Evolutionary conservation across 2,329 filamentous ascomycete genomes (phyloP), one percentile per base, ranked within the genome.

Genomic region (Penicillium sclerotiorum): DNA sequence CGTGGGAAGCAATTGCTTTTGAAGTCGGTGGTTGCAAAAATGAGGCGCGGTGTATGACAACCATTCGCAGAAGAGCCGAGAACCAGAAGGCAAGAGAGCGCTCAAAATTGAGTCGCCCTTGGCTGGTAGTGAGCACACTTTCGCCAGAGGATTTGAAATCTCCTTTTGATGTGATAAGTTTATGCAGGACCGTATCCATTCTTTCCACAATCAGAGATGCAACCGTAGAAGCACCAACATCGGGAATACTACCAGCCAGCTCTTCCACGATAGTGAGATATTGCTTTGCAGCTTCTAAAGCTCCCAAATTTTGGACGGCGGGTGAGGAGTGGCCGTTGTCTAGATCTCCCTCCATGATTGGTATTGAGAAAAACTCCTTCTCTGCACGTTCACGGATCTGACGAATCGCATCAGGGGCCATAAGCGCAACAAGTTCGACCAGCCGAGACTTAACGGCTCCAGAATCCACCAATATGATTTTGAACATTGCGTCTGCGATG

Each of bases 351-450:
- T 30, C 43, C 17, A 68, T 56, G 9, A 71, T 47, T 5, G 70
- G 53, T 46, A 73, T 50, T 23, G 70, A 62, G 48, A 73, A 64
- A 57, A 77, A 66, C 46, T 67, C 62, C 47, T 65, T 68, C 63
- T 76, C 67, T 21, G 72, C 70, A 56, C 69, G 63, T 64, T 73
- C 68, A 44, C 73, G 64, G 53, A 73, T 68, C 64, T 74, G 68
- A 52, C 65, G 63, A 25, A 69, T 64, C 15, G 67, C 65, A 49
- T 73, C 68, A 17, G 65, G 61, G 30, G 62, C 68, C 66, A 74
- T 71, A 22, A 73, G 52, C 32, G 61, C 59, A 20, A 75, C 64
- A 18, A 75, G 57, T 40, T 72, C 69, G 45, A 70, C 59, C 72
- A 72, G 74, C 40, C 73, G 64, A 21, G 64, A 62, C 20, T 60